A percentile compares a stretch with the other conserved stretches of the same genome.
These are phyloP conservation scores for Rhizopogon vesiculosus DNA, from an alignment of 768 basidiomycete genomes.

Conservation along the genomic window DNA sequence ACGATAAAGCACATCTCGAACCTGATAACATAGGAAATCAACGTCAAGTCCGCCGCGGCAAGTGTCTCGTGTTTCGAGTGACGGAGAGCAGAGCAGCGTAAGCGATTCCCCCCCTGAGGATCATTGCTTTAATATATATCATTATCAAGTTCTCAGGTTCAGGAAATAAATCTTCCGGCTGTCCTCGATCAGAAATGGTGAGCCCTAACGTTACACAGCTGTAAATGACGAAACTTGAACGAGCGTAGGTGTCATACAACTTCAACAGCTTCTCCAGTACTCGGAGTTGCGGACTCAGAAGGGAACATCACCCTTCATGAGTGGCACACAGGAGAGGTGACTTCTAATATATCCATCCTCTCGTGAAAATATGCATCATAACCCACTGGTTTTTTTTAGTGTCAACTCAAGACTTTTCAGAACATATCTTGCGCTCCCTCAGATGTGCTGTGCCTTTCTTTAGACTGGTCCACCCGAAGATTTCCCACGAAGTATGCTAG, in stretches of 20 bases:
- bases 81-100: slow-evolving; percentile 33
- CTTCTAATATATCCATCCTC: not conserved
- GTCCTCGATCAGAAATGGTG: slow-evolving; percentile 96
- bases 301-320: slow-evolving; percentile 67
- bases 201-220: not conserved
- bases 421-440: slow-evolving; percentile 45
- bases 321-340: slow-evolving; percentile 47
- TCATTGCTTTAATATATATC: not conserved
- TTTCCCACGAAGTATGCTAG: slow-evolving; percentile 38
- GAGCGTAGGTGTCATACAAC: slow-evolving; percentile 54
- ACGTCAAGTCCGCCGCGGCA: slow-evolving; percentile 52
- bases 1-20: not conserved
- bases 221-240: slow-evolving; percentile 4
- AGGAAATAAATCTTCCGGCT: slow-evolving; percentile 72
- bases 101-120: slow-evolving; percentile 8
- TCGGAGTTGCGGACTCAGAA: slow-evolving; percentile 84
- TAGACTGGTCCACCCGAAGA: slow-evolving; percentile 88
- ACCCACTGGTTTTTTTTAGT: slow-evolving; percentile 26
- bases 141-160: slow-evolving; percentile 47
- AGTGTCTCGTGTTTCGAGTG: slow-evolving; percentile 66
- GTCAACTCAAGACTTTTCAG: slow-evolving; percentile 32
- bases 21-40: not conserved
- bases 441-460: slow-evolving; percentile 75
- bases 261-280: slow-evolving; percentile 34
- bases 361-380: not conserved